Percentiles rank a stretch among this genome's conserved stretches.
phyloP scores from a whole-genome alignment of 1,139 yeast genomes.

The Yamadazyma trypodendri region DNA sequence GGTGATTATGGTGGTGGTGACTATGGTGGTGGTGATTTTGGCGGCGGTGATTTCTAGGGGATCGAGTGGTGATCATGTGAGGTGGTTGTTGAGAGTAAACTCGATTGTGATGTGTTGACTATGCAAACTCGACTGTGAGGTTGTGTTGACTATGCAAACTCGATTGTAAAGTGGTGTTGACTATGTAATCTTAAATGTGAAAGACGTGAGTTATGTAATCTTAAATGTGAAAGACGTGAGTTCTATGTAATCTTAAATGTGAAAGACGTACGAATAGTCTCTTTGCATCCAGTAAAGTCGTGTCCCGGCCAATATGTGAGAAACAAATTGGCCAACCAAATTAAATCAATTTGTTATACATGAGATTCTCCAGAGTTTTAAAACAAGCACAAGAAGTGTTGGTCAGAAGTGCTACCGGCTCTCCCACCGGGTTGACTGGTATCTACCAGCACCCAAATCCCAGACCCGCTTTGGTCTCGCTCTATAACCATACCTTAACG shows the following conservation, averaged over 20 bases:
- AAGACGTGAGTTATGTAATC: no score
- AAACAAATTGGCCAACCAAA: constrained; percentile 27
- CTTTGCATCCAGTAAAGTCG: not conserved
- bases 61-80: not conserved
- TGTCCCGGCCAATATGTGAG: not conserved
- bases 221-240: no score
- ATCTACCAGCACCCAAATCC: constrained; percentile 81
- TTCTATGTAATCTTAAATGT: no score
- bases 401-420: constrained; percentile 64
- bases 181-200: no score
- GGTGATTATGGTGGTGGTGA: constrained; percentile 30
- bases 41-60: constrained; percentile 21
- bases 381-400: constrained; percentile 59
- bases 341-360: constrained; percentile 14
- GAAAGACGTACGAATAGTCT: no score
- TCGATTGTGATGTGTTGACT: no score
- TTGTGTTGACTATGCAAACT: no score
- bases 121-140: no score
- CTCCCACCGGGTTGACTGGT: constrained; percentile 81
- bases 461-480: constrained; percentile 70
- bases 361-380: constrained; percentile 47
- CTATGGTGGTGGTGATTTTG: constrained; percentile 24
- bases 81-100: no score
- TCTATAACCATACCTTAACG: constrained; percentile 68
- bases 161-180: no score